These are phyloP conservation scores for Candida suzukii DNA, from an alignment of 805 yeast genomes.

Conservation along the genomic window DNA sequence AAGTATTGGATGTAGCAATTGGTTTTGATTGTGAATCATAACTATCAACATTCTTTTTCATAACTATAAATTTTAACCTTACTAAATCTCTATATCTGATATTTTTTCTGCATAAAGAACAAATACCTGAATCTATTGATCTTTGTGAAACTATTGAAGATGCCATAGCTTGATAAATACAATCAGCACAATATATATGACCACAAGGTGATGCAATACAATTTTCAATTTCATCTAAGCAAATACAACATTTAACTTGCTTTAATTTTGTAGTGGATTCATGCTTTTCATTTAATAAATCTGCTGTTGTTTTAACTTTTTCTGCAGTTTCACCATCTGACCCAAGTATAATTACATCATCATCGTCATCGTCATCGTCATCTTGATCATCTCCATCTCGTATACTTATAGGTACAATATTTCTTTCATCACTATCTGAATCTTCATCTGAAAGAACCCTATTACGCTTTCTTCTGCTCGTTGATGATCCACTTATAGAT, in stretches of 20 bases:
- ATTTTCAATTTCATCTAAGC: slow-evolving; percentile 44
- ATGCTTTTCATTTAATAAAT: slow-evolving; percentile 18
- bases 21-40: too few species aligned
- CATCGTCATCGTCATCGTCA: slow-evolving; percentile 19
- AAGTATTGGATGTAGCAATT: too few species aligned
- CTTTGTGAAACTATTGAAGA: slow-evolving; percentile 28
- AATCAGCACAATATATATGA: slow-evolving; percentile 47
- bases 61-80: slow-evolving; percentile 20
- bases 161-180: slow-evolving; percentile 43
- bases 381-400: slow-evolving; percentile 1
- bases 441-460: background rate
- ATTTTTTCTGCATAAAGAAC: slow-evolving; percentile 27
- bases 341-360: slow-evolving; percentile 23
- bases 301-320: slow-evolving; percentile 27
- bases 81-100: slow-evolving; percentile 23
- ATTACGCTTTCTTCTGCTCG: background rate
- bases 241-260: slow-evolving; percentile 43
- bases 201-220: slow-evolving; percentile 51
- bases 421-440: too few species aligned
- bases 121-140: slow-evolving; percentile 17
- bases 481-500: background rate
- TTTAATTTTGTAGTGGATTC: slow-evolving; percentile 19
- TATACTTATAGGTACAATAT: too few species aligned
- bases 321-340: slow-evolving; percentile 29
- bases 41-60: background rate